Conservation (phyloP, 1,284 basidiomycete species). For the Gymnopus androsaceus region DNA sequence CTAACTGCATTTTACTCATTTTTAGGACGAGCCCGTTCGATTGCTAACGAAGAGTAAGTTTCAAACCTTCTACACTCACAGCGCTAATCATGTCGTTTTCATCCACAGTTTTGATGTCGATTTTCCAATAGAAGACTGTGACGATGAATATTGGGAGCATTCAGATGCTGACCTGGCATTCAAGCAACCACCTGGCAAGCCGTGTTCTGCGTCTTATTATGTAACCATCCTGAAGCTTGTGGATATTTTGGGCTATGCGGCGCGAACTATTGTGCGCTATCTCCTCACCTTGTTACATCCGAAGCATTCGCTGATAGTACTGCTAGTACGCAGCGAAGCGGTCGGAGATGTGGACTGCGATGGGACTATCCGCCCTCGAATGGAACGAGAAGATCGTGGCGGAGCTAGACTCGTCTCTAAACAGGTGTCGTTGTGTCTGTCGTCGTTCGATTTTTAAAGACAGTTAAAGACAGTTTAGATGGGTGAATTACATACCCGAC, state of each 20-base stretch:
- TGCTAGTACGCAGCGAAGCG: conserved; percentile 32
- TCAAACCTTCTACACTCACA: background rate
- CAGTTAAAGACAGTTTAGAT: conserved; percentile 50
- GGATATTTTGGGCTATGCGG: conserved; percentile 55
- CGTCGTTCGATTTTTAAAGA: too few species aligned
- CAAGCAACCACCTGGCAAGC: conserved; percentile 49
- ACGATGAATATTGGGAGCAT: too few species aligned
- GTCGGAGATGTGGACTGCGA: conserved; percentile 28
- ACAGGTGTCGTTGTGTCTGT: conserved; percentile 50
- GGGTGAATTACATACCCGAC: conserved; percentile 49
- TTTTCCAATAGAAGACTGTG: conserved; percentile 57
- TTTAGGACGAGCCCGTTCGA: conserved; percentile 26
- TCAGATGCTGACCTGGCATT: conserved; percentile 42
- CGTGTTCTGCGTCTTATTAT: conserved; percentile 51
- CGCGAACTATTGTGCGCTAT: conserved; percentile 50
- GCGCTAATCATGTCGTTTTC: background rate
- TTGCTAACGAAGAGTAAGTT: background rate
- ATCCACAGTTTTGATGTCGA: conserved; percentile 61
- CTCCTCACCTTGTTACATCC: background rate
- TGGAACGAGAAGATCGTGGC: conserved; percentile 42
- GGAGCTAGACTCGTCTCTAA: too few species aligned
- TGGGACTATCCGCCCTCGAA: background rate
- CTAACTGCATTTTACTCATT: too few species aligned
- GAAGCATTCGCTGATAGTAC: too few species aligned
- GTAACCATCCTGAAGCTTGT: conserved; percentile 54